Evolutionary conservation across 805 yeast genomes (phyloP), one percentile per base, ranked within the genome.

Genomic region (Lipomyces lipofer): DNA sequence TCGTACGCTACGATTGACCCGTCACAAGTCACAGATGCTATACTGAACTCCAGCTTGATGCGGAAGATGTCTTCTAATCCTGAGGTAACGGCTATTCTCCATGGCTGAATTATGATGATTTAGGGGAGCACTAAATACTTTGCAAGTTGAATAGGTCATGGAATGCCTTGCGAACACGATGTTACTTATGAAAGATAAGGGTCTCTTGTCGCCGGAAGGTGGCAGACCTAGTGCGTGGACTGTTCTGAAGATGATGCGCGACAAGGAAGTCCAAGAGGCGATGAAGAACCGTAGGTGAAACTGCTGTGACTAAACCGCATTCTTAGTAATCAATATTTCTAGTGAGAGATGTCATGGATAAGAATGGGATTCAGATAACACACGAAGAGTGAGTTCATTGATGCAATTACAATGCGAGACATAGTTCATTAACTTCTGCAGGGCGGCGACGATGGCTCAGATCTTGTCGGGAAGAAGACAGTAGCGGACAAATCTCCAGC

Each of bases 41-140:
- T 54, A 13, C 35, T 54, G 24, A 54, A 54, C 35, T 50, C 55
- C 19, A 46, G 49, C 24, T 22, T 54, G 15, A 54, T 54, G 58
- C 45, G 51, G 39, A 54, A 54, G 42, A 22, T 54, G 17, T 40
- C 58, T 10, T 25, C 51, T 10, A 43, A 36, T 24, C 52, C 54
- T 10, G 58, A 54, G 47, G 58, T 54, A 35, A 30, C 12, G 35
- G 35, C n/a, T n/a, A 30, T 30, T n/a, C n/a, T n/a, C n/a, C n/a
- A n/a, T n/a, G n/a, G n/a, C n/a, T n/a, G n/a, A n/a, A n/a, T n/a
- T n/a, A n/a, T n/a, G n/a, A n/a, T n/a, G n/a, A n/a, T n/a, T n/a
- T n/a, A n/a, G n/a, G n/a, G n/a, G n/a, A n/a, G n/a, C n/a, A n/a
- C n/a, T n/a, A n/a, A n/a, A n/a, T n/a, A n/a, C n/a, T n/a, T n/a